Percentiles rank a stretch among this genome's conserved stretches.
phyloP scores from a whole-genome alignment of 140 eudicot species.

The Stevia rebaudiana region DNA sequence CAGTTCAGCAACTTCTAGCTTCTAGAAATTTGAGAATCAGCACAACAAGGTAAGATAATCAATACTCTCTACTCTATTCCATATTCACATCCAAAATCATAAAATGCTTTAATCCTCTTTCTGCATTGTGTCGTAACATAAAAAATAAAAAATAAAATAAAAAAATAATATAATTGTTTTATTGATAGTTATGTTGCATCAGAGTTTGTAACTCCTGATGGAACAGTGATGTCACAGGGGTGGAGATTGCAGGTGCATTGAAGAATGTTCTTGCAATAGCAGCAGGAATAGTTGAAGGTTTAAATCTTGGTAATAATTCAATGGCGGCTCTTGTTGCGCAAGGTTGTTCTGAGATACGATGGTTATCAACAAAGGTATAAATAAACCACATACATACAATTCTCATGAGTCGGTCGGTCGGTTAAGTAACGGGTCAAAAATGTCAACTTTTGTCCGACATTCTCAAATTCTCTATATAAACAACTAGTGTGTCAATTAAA shows the following conservation, averaged over 20 bases:
- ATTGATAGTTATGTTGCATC: neutral
- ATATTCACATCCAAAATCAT: neutral
- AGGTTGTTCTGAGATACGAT: conserved; percentile 94
- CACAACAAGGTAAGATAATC: conserved; percentile 75
- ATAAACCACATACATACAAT: conserved; percentile 4
- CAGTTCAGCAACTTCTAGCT: conserved; percentile 95
- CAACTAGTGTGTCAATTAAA: too few species aligned
- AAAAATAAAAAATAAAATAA: conserved; percentile 4
- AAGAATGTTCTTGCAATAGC: conserved; percentile 96
- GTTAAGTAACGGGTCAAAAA: neutral
- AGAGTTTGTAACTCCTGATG: conserved; percentile 53
- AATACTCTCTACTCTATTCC: conserved; percentile 2
- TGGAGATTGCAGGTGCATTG: conserved; percentile 96
- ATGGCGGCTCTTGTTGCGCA: conserved; percentile 99
- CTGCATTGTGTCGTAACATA: conserved; percentile 9
- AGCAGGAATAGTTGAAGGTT: conserved; percentile 96
- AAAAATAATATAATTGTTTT: neutral
- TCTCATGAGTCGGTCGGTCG: neutral
- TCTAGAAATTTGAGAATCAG: conserved; percentile 75
- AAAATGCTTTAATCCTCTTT: neutral
- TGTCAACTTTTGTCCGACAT: neutral
- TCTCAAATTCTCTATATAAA: neutral
- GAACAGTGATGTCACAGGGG: conserved; percentile 99
- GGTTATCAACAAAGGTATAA: conserved; percentile 90
- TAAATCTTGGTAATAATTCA: conserved; percentile 89